Evolutionary conservation across 78 protist species (phyloP).

Genomic region (Isochrysis galbana): DNA sequence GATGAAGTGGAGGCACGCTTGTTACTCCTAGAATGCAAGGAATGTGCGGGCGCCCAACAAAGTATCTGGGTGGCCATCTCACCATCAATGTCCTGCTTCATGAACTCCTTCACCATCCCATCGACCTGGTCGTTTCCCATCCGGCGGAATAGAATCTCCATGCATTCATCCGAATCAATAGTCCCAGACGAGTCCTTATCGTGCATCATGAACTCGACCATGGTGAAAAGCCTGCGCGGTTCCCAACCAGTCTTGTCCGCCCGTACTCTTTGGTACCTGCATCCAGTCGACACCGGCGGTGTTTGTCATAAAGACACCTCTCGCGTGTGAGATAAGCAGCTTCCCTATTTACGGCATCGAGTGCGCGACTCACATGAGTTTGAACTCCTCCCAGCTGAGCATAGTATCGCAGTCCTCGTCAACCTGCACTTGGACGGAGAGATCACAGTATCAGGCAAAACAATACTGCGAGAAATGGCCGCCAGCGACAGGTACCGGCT

Average conservation of each 20-base stretch:
- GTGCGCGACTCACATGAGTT: not conserved
- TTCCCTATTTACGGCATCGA: not conserved
- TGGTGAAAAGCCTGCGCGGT: not conserved
- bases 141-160: not conserved
- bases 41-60: too few relatives aligned
- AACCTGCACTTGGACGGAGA: not conserved
- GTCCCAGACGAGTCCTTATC: not conserved
- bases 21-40: too few relatives aligned
- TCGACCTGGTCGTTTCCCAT: not conserved
- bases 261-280: not conserved
- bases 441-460: not conserved
- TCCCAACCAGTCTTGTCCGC: not conserved
- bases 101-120: not conserved
- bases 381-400: not conserved
- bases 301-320: too few relatives aligned
- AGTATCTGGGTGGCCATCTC: too few relatives aligned
- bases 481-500: too few relatives aligned
- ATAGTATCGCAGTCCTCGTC: not conserved
- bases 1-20: too few relatives aligned
- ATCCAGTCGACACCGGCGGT: too few relatives aligned
- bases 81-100: not conserved
- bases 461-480: not conserved
- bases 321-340: not conserved
- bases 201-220: constrained; percentile 28
- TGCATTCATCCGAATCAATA: not conserved